phyloP scores from a whole-genome alignment of 2,329 filamentous ascomycete genomes.

The Pseudocercospora fuligena region DNA sequence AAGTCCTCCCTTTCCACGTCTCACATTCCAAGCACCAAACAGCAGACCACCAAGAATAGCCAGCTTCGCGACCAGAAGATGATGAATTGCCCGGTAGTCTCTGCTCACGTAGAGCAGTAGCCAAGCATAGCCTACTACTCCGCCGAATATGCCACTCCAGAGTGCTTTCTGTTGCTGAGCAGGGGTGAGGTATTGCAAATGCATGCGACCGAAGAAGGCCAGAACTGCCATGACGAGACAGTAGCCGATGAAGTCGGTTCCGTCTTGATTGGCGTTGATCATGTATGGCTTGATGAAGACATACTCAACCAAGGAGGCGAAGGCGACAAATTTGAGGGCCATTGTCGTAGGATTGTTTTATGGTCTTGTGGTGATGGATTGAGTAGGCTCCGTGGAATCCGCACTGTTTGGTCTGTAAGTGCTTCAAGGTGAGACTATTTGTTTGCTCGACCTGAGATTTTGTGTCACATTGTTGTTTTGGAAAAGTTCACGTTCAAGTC shows the following conservation, averaged over 20 bases:
- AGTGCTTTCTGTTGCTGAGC: slow-evolving; percentile 14
- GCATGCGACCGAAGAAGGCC: slow-evolving; percentile 27
- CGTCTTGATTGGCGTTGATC: slow-evolving; percentile 12
- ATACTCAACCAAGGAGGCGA: slow-evolving; percentile 26
- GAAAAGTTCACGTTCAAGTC: background rate
- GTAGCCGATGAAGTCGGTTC: slow-evolving; percentile 28
- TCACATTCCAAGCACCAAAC: slow-evolving; percentile 19
- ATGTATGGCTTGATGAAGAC: slow-evolving; percentile 27
- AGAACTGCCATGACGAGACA: slow-evolving; percentile 22
- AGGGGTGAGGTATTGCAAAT: slow-evolving; percentile 20
- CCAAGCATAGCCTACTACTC: slow-evolving; percentile 26
- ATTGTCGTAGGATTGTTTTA: background rate
- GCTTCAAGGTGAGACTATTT: background rate
- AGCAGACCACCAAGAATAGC: slow-evolving; percentile 23
- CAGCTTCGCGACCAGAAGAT: slow-evolving; percentile 25
- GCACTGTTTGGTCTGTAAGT: background rate
- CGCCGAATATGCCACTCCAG: slow-evolving; percentile 21
- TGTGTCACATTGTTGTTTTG: background rate
- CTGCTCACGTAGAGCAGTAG: slow-evolving; percentile 23
- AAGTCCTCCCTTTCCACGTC: slow-evolving; percentile 13
- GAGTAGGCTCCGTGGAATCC: background rate
- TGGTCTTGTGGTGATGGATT: background rate
- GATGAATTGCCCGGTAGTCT: slow-evolving; percentile 23
- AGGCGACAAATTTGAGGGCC: slow-evolving; percentile 24
- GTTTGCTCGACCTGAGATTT: background rate